A percentile compares a stretch with the other conserved stretches of the same genome.
Conservation (phyloP, 2,329 filamentous ascomycete species). For the Lecanoromycetidae sp. region DNA sequence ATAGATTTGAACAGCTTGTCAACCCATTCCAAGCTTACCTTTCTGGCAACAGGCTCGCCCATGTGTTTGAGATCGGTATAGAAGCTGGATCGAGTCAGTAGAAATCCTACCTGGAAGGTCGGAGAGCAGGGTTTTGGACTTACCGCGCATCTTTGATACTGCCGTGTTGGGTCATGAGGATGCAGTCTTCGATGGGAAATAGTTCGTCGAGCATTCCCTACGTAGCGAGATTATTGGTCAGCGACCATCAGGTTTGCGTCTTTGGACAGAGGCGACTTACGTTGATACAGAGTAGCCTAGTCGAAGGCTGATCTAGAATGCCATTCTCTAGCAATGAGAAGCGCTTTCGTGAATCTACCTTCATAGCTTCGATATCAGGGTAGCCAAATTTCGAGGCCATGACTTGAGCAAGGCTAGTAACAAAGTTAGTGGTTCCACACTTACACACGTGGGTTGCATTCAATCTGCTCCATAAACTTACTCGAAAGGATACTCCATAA, state of each 20-base stretch:
- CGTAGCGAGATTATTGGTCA: not conserved
- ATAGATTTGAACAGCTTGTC: too few relatives aligned
- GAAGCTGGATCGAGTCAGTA: too few relatives aligned
- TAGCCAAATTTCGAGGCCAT: slow-evolving; percentile 54
- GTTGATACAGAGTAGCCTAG: slow-evolving; percentile 49
- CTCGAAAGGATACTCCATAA: slow-evolving; percentile 55
- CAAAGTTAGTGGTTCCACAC: not conserved
- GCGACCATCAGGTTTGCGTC: not conserved
- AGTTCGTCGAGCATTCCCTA: slow-evolving; percentile 52
- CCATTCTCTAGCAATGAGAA: slow-evolving; percentile 52
- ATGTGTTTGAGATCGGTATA: too few relatives aligned
- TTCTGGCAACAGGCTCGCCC: too few relatives aligned
- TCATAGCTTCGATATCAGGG: slow-evolving; percentile 41
- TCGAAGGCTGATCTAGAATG: slow-evolving; percentile 44
- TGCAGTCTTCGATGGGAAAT: slow-evolving; percentile 57
- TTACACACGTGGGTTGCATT: not conserved
- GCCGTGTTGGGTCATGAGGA: slow-evolving; percentile 53
- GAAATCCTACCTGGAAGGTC: too few relatives aligned
- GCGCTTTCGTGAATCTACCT: slow-evolving; percentile 43
- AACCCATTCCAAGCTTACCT: too few relatives aligned
- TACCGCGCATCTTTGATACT: slow-evolving; percentile 43
- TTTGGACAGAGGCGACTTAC: slow-evolving; percentile 27
- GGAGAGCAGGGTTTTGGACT: not conserved
- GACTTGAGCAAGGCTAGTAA: slow-evolving; percentile 37
- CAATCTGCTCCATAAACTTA: slow-evolving; percentile 23